Evolutionary conservation across 352 stramenopile genomes (phyloP).

Genomic region (Globisporangium echinulatum): DNA sequence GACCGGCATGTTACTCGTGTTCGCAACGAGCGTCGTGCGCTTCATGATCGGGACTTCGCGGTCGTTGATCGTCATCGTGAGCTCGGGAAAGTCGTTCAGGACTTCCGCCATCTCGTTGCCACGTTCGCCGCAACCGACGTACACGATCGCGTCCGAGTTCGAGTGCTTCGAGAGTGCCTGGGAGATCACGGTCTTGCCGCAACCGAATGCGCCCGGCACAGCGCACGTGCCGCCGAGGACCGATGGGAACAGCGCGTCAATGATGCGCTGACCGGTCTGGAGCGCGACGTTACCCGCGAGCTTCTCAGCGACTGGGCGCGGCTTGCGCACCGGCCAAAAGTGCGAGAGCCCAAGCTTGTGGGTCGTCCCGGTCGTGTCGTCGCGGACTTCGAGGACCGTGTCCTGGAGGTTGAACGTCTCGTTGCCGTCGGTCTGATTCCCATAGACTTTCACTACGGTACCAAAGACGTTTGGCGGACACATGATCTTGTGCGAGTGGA

Average conservation of each 20-base stretch:
- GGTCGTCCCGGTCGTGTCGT: slow-evolving; percentile 93
- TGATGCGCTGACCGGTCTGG: slow-evolving; percentile 98
- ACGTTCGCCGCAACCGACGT: slow-evolving; percentile 98
- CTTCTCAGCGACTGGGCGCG: slow-evolving; percentile 97
- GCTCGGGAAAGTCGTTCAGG: slow-evolving; percentile 98
- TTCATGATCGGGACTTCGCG: slow-evolving; percentile 99
- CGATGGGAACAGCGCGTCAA: slow-evolving; percentile 98
- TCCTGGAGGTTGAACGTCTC: slow-evolving; percentile 96
- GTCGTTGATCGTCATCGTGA: slow-evolving; percentile 98
- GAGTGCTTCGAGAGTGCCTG: slow-evolving; percentile 99
- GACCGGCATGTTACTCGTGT: slow-evolving; percentile 99
- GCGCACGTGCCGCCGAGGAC: slow-evolving; percentile 98
- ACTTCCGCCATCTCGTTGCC: slow-evolving; percentile 99
- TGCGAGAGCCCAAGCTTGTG: slow-evolving; percentile 96
- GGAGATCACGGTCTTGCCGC: slow-evolving; percentile 99
- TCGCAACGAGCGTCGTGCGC: slow-evolving; percentile 98
- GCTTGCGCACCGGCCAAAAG: slow-evolving; percentile 97
- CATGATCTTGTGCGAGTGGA: slow-evolving; percentile 99
- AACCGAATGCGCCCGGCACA: slow-evolving; percentile 98
- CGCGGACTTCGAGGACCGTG: slow-evolving; percentile 97
- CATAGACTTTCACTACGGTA: slow-evolving; percentile 98
- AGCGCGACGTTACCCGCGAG: slow-evolving; percentile 96
- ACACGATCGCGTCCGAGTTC: slow-evolving; percentile 98
- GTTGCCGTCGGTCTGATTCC: slow-evolving; percentile 93
- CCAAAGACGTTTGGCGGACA: slow-evolving; percentile 98